phyloP scores from a whole-genome alignment of 73 alveolate species.

The Tetrahymena thermophila region DNA sequence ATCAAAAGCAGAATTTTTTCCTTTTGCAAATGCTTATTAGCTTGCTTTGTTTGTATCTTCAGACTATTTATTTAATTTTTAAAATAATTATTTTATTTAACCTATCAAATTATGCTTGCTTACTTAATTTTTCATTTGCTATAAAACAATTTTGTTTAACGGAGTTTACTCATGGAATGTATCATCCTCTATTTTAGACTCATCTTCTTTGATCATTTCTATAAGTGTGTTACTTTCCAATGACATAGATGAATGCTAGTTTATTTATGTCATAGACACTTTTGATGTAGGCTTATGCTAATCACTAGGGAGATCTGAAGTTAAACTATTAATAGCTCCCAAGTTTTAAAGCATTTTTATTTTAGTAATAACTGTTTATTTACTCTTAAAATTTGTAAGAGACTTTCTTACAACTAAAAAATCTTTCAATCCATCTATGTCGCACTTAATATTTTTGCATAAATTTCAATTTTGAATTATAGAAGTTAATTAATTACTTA shows the following conservation, averaged over 20 bases:
- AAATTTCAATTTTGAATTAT: neutral
- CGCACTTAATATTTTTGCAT: neutral
- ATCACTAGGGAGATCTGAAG: neutral
- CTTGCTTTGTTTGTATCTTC: neutral
- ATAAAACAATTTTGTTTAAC: neutral
- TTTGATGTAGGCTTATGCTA: neutral
- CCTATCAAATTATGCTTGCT: neutral
- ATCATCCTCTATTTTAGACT: neutral
- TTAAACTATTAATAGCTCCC: neutral
- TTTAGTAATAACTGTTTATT: neutral
- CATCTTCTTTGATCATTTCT: neutral
- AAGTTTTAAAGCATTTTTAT: neutral
- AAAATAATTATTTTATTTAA: neutral
- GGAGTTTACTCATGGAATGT: neutral
- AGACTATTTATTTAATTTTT: neutral
- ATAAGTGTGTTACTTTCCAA: neutral
- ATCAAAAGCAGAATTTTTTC: neutral
- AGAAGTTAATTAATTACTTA: neutral
- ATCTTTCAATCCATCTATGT: neutral
- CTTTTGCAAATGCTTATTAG: neutral
- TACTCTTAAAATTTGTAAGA: neutral
- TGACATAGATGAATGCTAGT: neutral
- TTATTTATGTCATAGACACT: neutral
- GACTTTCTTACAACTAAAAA: neutral
- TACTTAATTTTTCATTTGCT: neutral